Evolutionary conservation across 495 filamentous ascomycete genomes (phyloP).

Genomic region (Trypethelium eluteriae): DNA sequence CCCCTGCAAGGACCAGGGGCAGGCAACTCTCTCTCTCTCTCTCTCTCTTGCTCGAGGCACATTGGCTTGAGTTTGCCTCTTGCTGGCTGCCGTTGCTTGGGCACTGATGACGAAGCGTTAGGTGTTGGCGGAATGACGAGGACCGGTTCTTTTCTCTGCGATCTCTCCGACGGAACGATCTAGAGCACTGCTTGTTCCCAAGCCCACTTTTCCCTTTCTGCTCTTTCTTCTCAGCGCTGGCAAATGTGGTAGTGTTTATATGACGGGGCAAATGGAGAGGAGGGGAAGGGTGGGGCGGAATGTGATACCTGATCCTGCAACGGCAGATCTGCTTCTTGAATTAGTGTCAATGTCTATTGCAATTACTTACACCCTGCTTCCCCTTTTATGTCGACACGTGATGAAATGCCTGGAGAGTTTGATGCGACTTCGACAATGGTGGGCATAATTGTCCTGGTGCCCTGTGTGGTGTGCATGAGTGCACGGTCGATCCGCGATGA

Average conservation of each 20-base stretch:
- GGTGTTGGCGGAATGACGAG: not conserved
- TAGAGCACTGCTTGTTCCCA: conserved; percentile 10
- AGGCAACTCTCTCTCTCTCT: not conserved
- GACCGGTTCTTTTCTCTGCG: not conserved
- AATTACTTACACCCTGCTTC: not conserved
- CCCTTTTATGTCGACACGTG: not conserved
- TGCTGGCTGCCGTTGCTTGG: conserved; percentile 10
- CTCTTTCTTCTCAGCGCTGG: not conserved
- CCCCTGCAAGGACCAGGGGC: conserved; percentile 4
- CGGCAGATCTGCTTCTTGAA: conserved; percentile 11
- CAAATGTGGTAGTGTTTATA: conserved; percentile 11
- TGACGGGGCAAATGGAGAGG: not conserved
- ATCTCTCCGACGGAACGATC: not conserved
- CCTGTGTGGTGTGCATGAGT: not conserved
- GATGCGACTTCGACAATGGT: no score
- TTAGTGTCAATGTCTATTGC: conserved; percentile 12
- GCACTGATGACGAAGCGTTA: not conserved
- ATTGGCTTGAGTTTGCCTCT: not conserved
- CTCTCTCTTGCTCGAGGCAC: not conserved
- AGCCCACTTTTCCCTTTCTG: not conserved
- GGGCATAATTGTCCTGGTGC: not conserved
- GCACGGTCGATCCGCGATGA: not conserved
- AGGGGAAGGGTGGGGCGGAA: not conserved
- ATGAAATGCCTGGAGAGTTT: not conserved
- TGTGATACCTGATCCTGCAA: conserved; percentile 12